These are phyloP conservation scores for Cyclotella choctawhatcheeana DNA, from an alignment of 108 stramenopile genomes.

Conservation along the genomic window DNA sequence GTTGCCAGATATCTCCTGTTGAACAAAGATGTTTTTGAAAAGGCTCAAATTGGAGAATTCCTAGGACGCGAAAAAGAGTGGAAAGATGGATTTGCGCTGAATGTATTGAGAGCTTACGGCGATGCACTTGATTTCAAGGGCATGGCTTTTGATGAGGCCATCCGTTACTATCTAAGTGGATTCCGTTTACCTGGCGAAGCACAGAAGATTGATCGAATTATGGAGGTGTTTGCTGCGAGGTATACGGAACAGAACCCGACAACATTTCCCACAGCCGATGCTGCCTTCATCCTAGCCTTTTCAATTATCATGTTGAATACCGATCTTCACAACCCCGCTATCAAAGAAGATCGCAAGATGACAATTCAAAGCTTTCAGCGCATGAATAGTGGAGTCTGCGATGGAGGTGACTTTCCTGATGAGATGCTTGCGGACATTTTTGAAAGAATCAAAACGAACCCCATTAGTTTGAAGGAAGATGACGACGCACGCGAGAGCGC, in stretches of 20 bases:
- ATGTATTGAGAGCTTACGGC: slow-evolving; percentile 92
- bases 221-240: slow-evolving; percentile 98
- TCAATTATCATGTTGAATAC: slow-evolving; percentile 99
- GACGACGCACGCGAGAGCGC: slow-evolving; percentile 81
- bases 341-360: slow-evolving; percentile 94
- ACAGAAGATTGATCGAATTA: slow-evolving; percentile 99
- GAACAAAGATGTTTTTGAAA: slow-evolving; percentile 91
- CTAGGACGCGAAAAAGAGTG: slow-evolving; percentile 95
- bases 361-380: slow-evolving; percentile 93
- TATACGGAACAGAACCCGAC: slow-evolving; percentile 87
- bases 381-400: slow-evolving; percentile 97
- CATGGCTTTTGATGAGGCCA: slow-evolving; percentile 93
- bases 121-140: slow-evolving; percentile 90
- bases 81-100: slow-evolving; percentile 87
- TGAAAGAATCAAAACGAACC: slow-evolving; percentile 91
- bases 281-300: slow-evolving; percentile 97
- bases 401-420: slow-evolving; percentile 93
- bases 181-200: slow-evolving; percentile 99
- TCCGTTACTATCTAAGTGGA: slow-evolving; percentile 94
- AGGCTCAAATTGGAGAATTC: slow-evolving; percentile 97
- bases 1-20: slow-evolving; percentile 90
- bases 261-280: slow-evolving; percentile 94
- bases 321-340: slow-evolving; percentile 97
- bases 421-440: slow-evolving; percentile 92
- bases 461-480: slow-evolving; percentile 98